Evolutionary conservation across 2,329 filamentous ascomycete species (phyloP), one percentile per base, ranked within the genome.

Genomic region (Aspergillus sp.): DNA sequence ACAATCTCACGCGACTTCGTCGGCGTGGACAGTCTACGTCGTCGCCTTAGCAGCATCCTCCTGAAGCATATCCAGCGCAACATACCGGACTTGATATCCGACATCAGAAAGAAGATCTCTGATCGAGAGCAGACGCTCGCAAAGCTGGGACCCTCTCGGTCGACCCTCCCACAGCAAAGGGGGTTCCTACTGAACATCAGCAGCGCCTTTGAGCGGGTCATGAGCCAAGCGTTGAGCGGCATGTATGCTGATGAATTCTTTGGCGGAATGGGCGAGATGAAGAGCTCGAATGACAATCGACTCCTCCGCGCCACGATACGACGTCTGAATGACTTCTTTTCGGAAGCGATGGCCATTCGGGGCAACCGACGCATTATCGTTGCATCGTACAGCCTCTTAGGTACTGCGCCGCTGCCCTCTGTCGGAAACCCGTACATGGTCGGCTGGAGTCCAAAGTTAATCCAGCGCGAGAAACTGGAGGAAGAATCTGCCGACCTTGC

Each of bases 181-280:
- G 64, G 45, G 17, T 75, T 54, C 62, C 70, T 59, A 60, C 61
- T 77, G 4, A 63, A 62, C 8, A 72, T 80, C 17, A 74, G 75
- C 50, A 70, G 69, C 20, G 65, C 27, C 0, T 30, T 30, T 11
- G 27, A 30, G 27, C 27, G 27, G 1, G 27, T 30, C 9, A 30
- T 30, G 27, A 11, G 3, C 3, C 27, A 30, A 4, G 76, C 75
- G 0, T 54, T 79, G n/a, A 71, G 74, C 48, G 79, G 79, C 0
- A 69, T 69, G 22, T 80, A 80, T 52, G 54, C 34, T 0, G 71
- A 80, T 57, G 58, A 69, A 0, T 80, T 80, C 58, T 80, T 80
- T 42, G 72, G 74, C 4, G 59, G 48, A 0, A 20, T 63, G 2
- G 40, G 55, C 3, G 27, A 27, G 13, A 37, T 66, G 27, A 30